Base-by-base conservation (phyloP, 148 eudicot species). In the Camellia lanceoleosa region DNA sequence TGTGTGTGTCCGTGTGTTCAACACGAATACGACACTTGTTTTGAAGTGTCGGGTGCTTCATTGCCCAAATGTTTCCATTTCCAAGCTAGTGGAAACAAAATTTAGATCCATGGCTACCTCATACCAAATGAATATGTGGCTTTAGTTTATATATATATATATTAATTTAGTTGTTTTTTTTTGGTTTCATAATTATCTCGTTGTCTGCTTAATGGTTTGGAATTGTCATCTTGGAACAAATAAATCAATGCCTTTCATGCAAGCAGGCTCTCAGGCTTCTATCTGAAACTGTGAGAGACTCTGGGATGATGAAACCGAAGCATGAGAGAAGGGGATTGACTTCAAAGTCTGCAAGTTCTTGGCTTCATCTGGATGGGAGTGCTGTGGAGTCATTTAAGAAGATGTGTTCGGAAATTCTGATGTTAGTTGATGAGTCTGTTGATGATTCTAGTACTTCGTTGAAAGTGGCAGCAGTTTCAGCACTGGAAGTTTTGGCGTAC, bases 181-280 rank as follows among this genome's bases (percentile, higher is more conserved):
- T 52, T 16, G 5, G 7, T 9, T 63, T 52, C 47, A 5, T 51
- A n/a, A 30, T 68, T 68, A 16, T 75, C 18, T 71, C n/a, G 3
- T 61, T 49, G 49, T 77, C 51, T 69, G 15, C 30, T 30, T 20
- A 7, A 44, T 75, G 8, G 38, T 63, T 14, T 42, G 51, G 64
- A 23, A 75, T 16, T 60, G 7, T 73, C 14, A 38, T 47, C 51
- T 30, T 52, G 61, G 7, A 56, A 68, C 0, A 68, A 49, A 41
- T 60, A 30, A 59, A 61, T 59, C 11, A 5, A 11, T 59, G 47
- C 73, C 54, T 62, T 62, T 52, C 56, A n/a, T 78, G 41, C 72
- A 51, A 76, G 71, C 91, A 91, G 94, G 92, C 94, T 73, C 95
- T 96, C 58, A 91, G 90, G 79, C 81, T 93, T 81, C 80, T 96